phyloP scores from a whole-genome alignment of 495 filamentous ascomycete genomes.

The Penicillium paradoxum region DNA sequence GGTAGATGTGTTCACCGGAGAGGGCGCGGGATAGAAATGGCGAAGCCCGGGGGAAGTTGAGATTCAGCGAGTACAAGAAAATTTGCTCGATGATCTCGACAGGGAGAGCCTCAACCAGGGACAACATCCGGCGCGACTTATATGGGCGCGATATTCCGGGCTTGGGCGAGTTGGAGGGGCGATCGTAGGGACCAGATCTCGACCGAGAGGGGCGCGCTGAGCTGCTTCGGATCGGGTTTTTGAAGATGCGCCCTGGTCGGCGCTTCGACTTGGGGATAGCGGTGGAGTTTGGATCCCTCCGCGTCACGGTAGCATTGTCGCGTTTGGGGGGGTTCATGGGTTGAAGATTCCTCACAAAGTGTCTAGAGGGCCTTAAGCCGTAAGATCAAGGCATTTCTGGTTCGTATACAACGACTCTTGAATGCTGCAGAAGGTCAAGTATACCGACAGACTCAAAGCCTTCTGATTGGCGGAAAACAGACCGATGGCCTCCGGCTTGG shows the following conservation, averaged over 20 bases:
- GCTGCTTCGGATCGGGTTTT: constrained; percentile 7
- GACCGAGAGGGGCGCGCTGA: constrained; percentile 3
- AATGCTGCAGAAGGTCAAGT: not conserved
- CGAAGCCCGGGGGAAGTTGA: constrained; percentile 44
- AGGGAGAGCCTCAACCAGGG: constrained; percentile 46
- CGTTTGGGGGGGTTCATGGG: constrained; percentile 6
- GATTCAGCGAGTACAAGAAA: constrained; percentile 46
- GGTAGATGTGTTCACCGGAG: constrained; percentile 39
- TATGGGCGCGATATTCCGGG: not conserved
- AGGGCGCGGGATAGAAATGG: constrained; percentile 32
- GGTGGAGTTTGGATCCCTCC: not conserved
- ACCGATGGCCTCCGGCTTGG: not conserved
- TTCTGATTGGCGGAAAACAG: constrained; percentile 5
- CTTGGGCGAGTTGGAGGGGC: constrained; percentile 2
- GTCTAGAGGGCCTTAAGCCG: not conserved
- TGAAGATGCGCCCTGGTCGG: constrained; percentile 15
- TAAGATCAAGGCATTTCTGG: not conserved
- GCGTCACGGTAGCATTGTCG: not conserved
- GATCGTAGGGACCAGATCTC: not conserved
- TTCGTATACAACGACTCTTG: not conserved
- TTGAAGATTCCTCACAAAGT: not conserved
- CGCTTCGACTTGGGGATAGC: constrained; percentile 6
- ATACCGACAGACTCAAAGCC: not conserved
- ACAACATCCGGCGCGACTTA: constrained; percentile 16
- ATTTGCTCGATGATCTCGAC: constrained; percentile 51